Evolutionary conservation across 2,329 filamentous ascomycete genomes (phyloP), one percentile per base, ranked within the genome.

Genomic region (Grosmannia serpens): DNA sequence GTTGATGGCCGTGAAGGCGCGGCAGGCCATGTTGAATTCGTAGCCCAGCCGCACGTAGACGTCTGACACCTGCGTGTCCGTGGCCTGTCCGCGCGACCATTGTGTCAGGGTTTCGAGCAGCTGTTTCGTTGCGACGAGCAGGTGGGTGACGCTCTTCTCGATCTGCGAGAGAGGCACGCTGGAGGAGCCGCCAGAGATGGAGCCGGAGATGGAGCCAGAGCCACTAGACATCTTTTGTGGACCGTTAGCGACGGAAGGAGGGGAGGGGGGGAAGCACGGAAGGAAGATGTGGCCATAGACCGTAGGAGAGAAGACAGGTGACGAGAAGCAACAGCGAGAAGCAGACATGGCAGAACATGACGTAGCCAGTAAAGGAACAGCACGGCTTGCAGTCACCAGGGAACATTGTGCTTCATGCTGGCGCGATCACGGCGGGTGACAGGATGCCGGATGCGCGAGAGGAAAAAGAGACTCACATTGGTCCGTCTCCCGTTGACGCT

Each of bases 11-110:
- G 89, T 90, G 73, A 99, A 99, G 62, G 94, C 92, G 58, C 94
- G 87, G 72, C 92, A 97, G 31, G 94, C 94, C 77, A 99, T 94
- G 74, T 99, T 99, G 80, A 99, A 99, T 73, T 99, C 94, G 74
- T 99, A 99, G 53, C 94, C 94, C 62, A 99, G 77, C 61, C 94
- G 87, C 61, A 99, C 94, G 70, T 99, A 99, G 66, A 99, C 94
- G 71, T 99, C 94, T 15, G 94, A 97, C 60, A 99, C 94, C 70
- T 97, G 89, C 62, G 87, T 88, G 73, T 99, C 94, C 63, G 90
- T 91, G 58, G 94, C 91, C 67, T 88, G 86, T 62, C 89, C 87
- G 59, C 92, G 89, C 60, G 94, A 99, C 94, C 94, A 99, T 78
- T 95, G 88, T 53, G 94, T 99, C 62, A 99, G 79, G 7, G 92